Base-by-base conservation (phyloP, 2,329 filamentous ascomycete species). In the Podosphaera leucotricha region DNA sequence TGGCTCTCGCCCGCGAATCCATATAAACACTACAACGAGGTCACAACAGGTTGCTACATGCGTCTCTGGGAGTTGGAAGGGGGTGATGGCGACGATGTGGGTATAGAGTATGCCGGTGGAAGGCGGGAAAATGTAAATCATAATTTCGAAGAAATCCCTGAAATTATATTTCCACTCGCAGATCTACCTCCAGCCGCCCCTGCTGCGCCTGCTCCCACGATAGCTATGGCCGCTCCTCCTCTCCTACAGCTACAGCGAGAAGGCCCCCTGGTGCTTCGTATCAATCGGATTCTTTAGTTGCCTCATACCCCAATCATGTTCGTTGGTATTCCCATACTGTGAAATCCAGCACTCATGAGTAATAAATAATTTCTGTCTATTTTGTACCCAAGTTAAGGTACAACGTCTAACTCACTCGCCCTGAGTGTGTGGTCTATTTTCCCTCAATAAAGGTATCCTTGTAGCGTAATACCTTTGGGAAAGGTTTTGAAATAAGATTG, bases 11-110 rank as follows among this genome's bases (percentile, higher is more conserved):
- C 80, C 0, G 66, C 64, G 16, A 90, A 93, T 52, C 86, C 86
- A 1, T 95, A 95, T 56, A 64, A 69, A 44, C 90, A 98, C 59
- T 98, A 86, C 64, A 93, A 93, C 56, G 68, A 73, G 22, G 61
- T 64, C 43, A 66, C 70, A 15, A 80, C 74, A 1, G 65, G 65
- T 10, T 98, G 90, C 57, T 92, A 79, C 55, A 80, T 81, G 67
- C 75, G 83, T 3, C 65, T 98, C 2, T 95, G 86, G 85, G 90
- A 93, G 55, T 63, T 92, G 20, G 83, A 92, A 59, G 75, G 71
- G 39, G 86, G 86, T 0, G 85, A 94, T 52, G 73, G 71, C 2
- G 63, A 58, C 41, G 52, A 58, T 46, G 54, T 54, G 28, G 57
- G 52, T 7, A 47, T 53, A 38, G 55, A 53, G 2, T 55, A 43